Percentiles rank a stretch among this genome's conserved stretches.
These are phyloP conservation scores for Hyaloscypha bicolor DNA, from an alignment of 495 filamentous ascomycete species.

Conservation along the genomic window DNA sequence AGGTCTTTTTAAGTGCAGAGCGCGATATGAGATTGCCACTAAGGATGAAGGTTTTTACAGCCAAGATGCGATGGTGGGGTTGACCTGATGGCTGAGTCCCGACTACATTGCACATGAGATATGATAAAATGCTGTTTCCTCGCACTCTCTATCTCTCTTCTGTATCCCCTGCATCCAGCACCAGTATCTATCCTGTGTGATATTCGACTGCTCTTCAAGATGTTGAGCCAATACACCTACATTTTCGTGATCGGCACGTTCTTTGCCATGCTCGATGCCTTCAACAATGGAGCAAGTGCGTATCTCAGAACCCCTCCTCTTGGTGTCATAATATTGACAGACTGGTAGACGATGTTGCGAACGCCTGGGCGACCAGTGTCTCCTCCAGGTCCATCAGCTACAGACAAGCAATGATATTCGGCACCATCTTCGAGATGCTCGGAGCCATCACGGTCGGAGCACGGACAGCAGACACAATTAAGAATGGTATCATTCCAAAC, in stretches of 20 bases:
- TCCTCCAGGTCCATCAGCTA: slow-evolving; percentile 69
- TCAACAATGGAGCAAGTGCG: slow-evolving; percentile 57
- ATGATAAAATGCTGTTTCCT: background rate
- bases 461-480: slow-evolving; percentile 68
- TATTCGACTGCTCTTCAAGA: background rate
- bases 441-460: slow-evolving; percentile 62
- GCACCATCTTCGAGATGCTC: slow-evolving; percentile 65
- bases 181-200: background rate
- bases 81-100: background rate
- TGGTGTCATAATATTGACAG: background rate
- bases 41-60: background rate
- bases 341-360: slow-evolving; percentile 67
- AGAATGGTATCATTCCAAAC: slow-evolving; percentile 62
- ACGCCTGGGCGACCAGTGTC: slow-evolving; percentile 72
- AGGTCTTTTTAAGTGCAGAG: background rate
- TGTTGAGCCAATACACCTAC: slow-evolving; percentile 19
- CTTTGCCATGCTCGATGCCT: slow-evolving; percentile 75
- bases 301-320: background rate
- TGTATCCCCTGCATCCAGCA: background rate
- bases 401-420: slow-evolving; percentile 68
- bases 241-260: slow-evolving; percentile 75
- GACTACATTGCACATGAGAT: background rate
- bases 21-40: background rate
- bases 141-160: background rate
- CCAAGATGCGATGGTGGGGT: background rate